Conservation (phyloP, 1,139 yeast genomes). For the Sugiyamaella xylanicola region DNA sequence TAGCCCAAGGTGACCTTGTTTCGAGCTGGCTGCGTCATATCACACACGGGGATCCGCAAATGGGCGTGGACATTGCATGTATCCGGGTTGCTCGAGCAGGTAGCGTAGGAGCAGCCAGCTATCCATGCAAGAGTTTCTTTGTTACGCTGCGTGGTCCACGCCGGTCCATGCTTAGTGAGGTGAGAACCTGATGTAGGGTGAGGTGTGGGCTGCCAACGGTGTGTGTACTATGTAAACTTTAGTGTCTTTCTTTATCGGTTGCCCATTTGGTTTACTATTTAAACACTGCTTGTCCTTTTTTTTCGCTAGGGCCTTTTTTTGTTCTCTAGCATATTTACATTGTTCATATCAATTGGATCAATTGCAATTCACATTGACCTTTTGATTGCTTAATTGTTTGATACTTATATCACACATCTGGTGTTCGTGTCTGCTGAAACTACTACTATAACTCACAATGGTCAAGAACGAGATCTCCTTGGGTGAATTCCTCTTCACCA, state of each 20-base stretch:
- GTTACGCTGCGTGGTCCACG: not conserved
- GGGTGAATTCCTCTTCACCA: conserved; percentile 54
- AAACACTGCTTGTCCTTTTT: too few relatives aligned
- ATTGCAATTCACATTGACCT: not conserved
- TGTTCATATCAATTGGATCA: not conserved
- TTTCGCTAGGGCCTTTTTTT: not conserved
- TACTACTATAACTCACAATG: conserved; percentile 1
- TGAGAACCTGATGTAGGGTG: too few relatives aligned
- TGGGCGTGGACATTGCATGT: not conserved
- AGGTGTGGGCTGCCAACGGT: too few relatives aligned
- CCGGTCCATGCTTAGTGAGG: not conserved
- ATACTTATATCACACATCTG: not conserved
- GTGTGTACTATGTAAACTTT: not conserved
- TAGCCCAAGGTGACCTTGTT: not conserved
- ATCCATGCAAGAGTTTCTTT: not conserved
- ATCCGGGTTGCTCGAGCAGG: not conserved
- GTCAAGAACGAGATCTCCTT: conserved; percentile 38
- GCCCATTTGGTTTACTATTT: not conserved
- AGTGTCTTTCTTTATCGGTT: not conserved
- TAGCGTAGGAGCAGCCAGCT: too few relatives aligned
- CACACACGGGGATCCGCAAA: not conserved
- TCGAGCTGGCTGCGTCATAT: not conserved
- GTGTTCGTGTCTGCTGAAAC: not conserved
- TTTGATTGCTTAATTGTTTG: not conserved
- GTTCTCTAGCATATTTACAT: not conserved